Base-by-base conservation (phyloP, 2,329 filamentous ascomycete species). In the Ilyonectria destructans region DNA sequence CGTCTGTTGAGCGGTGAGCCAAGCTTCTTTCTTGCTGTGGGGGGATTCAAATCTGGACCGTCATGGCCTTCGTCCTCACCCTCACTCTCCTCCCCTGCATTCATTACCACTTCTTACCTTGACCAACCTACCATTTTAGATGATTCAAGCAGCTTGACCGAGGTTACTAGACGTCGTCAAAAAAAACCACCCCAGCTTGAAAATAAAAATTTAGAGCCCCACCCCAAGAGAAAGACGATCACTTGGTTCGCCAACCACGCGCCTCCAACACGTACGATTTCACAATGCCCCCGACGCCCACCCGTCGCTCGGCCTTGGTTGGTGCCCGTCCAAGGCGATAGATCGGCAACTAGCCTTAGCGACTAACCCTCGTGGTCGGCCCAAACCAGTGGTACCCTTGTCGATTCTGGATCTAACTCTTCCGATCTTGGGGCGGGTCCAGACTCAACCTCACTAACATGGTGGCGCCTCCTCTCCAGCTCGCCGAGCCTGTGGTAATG, bases 341-440 rank as follows among this genome's bases (percentile, higher is more conserved):
- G 72, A 75, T 75, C 74, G 71, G 74, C 74, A 73, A 68, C 74
- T 76, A 75, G 71, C 62, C 52, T 67, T 69, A 73, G 67, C 72
- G 66, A 75, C 64, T 71, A 63, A 66, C 69, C 68, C 67, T 74
- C 67, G 55, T 71, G 70, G 71, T 70, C 72, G 72, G 74, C 66
- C 74, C 72, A 75, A 75, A 69, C 72, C 74, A 70, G 74, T 58
- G 57, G 60, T 45, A 75, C 71, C 72, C 73, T 75, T 71, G 73
- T 72, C 59, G 57, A 52, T 55, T 67, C 51, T 71, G 69, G 54
- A 74, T 75, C 73, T 73, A 74, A 68, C 73, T 72, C 65, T 67
- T 74, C 73, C 69, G 73, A 75, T 75, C 73, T 74, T 72, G 71
- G 73, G 65, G 69, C 68, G 70, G 73, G 73, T 70, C 73, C 58